These are phyloP conservation scores for Kernera saxatilis DNA, from an alignment of 345 rosid species.

Conservation along the genomic window DNA sequence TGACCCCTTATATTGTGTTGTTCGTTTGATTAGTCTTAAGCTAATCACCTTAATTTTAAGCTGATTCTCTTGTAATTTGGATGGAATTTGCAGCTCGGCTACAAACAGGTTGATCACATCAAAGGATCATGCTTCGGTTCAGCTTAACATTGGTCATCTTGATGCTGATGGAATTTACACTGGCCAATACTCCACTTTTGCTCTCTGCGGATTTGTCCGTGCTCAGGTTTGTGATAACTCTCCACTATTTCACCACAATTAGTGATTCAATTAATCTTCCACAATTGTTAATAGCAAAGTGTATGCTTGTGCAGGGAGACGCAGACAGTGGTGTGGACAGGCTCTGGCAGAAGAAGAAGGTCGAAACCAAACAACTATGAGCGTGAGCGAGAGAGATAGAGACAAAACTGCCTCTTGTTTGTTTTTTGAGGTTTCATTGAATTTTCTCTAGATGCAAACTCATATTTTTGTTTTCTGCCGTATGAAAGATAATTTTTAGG, in stretches of 20 bases:
- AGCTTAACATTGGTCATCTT: conserved; percentile 60
- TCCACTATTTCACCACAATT: background rate
- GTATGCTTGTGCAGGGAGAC: conserved; percentile 41
- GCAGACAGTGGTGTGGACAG: conserved; percentile 67
- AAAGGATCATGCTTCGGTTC: conserved; percentile 68
- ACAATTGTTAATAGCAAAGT: background rate
- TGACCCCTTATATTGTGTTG: background rate
- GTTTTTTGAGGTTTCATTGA: background rate
- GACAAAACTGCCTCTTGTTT: background rate
- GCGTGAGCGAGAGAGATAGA: background rate
- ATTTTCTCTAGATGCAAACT: background rate
- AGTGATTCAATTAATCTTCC: background rate
- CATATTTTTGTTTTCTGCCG: background rate
- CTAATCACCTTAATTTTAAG: background rate
- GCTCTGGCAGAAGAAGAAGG: conserved; percentile 51
- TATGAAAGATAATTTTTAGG: background rate
- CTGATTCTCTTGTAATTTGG: background rate
- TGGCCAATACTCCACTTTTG: conserved; percentile 51
- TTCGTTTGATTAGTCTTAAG: background rate
- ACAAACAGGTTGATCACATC: conserved; percentile 71
- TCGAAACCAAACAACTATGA: conserved; percentile 24
- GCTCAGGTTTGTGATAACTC: conserved; percentile 46
- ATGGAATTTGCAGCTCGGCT: conserved; percentile 45
- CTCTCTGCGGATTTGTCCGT: conserved; percentile 63
- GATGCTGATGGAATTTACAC: conserved; percentile 53